phyloP scores from a whole-genome alignment of 306 rosid species.

The Glycine soja region DNA sequence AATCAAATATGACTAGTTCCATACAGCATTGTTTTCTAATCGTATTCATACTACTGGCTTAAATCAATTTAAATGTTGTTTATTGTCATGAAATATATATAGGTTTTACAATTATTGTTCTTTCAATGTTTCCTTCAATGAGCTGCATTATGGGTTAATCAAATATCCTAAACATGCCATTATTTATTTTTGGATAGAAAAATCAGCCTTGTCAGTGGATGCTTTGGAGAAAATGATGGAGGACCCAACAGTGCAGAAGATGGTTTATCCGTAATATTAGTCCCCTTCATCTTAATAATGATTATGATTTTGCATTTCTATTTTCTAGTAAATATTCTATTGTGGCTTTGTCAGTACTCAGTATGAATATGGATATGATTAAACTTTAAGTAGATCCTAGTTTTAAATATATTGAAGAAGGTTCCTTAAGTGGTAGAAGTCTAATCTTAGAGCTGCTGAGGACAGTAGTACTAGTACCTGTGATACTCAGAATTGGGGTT shows the following conservation, averaged over 20 bases:
- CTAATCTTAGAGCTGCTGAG: too few relatives aligned
- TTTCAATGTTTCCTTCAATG: conserved; percentile 35
- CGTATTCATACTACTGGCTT: neutral
- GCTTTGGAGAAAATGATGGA: conserved; percentile 99
- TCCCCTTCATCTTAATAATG: conserved; percentile 40
- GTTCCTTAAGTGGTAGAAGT: neutral
- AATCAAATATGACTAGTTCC: conserved; percentile 37
- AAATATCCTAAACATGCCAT: conserved; percentile 42
- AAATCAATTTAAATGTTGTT: conserved; percentile 25
- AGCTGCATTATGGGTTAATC: conserved; percentile 35
- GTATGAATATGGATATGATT: neutral
- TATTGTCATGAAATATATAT: neutral
- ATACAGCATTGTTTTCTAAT: conserved; percentile 13
- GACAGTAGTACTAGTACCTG: too few relatives aligned
- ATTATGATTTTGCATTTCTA: conserved; percentile 36
- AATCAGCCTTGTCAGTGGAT: conserved; percentile 80
- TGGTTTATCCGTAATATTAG: conserved; percentile 92
- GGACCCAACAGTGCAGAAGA: conserved; percentile 97
- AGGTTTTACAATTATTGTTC: conserved; percentile 34
- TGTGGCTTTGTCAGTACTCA: conserved; percentile 4
- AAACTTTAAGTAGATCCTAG: conserved; percentile 8
- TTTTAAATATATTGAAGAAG: conserved; percentile 21
- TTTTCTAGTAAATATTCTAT: conserved; percentile 12
- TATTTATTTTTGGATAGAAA: conserved; percentile 59
- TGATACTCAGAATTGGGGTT: too few relatives aligned